Evolutionary conservation across 306 rosid species (phyloP).

Genomic region (Hippophae tibetana): DNA sequence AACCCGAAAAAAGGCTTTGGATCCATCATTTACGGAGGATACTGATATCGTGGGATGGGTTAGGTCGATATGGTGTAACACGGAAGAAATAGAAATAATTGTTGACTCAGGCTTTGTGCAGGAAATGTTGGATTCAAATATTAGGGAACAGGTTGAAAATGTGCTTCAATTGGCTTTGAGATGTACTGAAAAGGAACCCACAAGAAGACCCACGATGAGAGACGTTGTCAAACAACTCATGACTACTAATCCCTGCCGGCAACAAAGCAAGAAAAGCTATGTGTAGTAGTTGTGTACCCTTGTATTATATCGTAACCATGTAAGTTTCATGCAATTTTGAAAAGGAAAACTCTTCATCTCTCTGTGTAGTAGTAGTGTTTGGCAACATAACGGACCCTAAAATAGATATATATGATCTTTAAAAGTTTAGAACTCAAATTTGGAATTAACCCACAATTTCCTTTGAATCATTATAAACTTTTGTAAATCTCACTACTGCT

Average conservation of each 20-base stretch:
- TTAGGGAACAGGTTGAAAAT: constrained; percentile 31
- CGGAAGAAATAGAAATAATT: constrained; percentile 32
- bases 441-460: too few relatives aligned
- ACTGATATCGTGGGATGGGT: constrained; percentile 45
- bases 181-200: constrained; percentile 51
- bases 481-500: too few relatives aligned
- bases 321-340: too few relatives aligned
- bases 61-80: constrained; percentile 34
- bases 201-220: constrained; percentile 53
- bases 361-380: too few relatives aligned
- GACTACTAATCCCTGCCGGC: constrained; percentile 20
- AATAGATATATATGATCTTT: too few relatives aligned
- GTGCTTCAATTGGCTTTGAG: constrained; percentile 49
- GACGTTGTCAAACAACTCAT: constrained; percentile 37
- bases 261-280: neutral
- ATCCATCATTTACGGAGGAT: constrained; percentile 38
- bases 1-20: constrained; percentile 55
- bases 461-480: too few relatives aligned
- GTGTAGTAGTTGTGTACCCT: too few relatives aligned
- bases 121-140: constrained; percentile 32
- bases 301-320: too few relatives aligned
- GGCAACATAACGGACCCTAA: too few relatives aligned
- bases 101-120: constrained; percentile 42
- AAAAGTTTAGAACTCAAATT: too few relatives aligned
- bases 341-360: too few relatives aligned